Base-by-base conservation (phyloP, 345 rosid species). In the Kernera saxatilis region DNA sequence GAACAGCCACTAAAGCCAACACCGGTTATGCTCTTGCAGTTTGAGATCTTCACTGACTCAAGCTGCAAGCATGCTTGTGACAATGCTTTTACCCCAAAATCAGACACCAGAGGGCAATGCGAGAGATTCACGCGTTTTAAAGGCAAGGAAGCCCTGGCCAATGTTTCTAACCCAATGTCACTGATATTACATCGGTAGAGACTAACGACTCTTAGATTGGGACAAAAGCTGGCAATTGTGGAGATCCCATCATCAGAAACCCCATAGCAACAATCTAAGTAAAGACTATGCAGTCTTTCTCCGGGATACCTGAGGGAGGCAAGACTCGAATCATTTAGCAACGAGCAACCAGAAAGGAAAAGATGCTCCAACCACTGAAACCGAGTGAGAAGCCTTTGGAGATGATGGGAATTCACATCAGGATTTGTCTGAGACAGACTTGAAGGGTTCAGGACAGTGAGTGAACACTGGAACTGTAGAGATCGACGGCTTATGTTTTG, bases 321-420 rank as follows among this genome's bases (percentile, higher is more conserved):
- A 15, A 87, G 78, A 43, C 87, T 84, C 2, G 80, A 78, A 84
- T 93, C 91, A 40, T 82, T 69, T 27, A 91, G 71, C 66, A 72
- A 75, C 4, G 78, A 77, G 77, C 96, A 86, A 69, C 96, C 88
- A 63, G 88, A 87, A 6, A 91, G 85, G 11, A 88, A 82, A 41
- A 87, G 80, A 49, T 74, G 64, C 51, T 79, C 76, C 43, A 91
- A 79, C 78, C 83, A 74, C 80, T 71, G 90, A 77, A 85, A 93
- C 35, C 94, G 87, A 49, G 58, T 55, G 36, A 91, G 97, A 67
- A 89, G 77, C 73, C 84, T 82, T 49, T 68, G 22, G 36, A 91
- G 82, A 80, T 83, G 86, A 78, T 62, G 65, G 4, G 87, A 54
- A 12, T 45, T 70, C 5, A 86, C 75, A 10, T 18, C 75, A 41